Evolutionary conservation across 2,329 filamentous ascomycete genomes (phyloP).

Genomic region (Epicoccum nigrum): DNA sequence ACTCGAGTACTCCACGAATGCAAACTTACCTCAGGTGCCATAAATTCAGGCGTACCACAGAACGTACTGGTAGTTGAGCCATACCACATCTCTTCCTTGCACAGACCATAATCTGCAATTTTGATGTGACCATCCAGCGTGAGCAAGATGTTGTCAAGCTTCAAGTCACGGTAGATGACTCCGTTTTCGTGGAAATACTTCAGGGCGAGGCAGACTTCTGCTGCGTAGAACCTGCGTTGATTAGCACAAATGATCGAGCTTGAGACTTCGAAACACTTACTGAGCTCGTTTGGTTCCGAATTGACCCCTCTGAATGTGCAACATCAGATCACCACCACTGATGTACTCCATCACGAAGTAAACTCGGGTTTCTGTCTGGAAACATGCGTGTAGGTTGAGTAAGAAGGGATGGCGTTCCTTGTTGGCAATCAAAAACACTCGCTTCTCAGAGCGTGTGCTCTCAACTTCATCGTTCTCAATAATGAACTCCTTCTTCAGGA

Average conservation of each 20-base stretch:
- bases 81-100: slow-evolving; percentile 99
- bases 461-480: slow-evolving; percentile 99
- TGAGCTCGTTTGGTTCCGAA: slow-evolving; percentile 96
- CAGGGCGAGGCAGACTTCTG: slow-evolving; percentile 93
- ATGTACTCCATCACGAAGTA: slow-evolving; percentile 99
- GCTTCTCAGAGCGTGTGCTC: slow-evolving; percentile 95
- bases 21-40: slow-evolving; percentile 84
- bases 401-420: slow-evolving; percentile 96
- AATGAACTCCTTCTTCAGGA: slow-evolving; percentile 99
- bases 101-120: slow-evolving; percentile 97
- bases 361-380: slow-evolving; percentile 97
- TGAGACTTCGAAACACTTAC: slow-evolving; percentile 59
- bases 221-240: slow-evolving; percentile 80
- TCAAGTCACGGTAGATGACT: slow-evolving; percentile 89
- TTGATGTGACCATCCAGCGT: slow-evolving; percentile 97
- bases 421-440: slow-evolving; percentile 96
- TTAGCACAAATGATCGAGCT: slow-evolving; percentile 19
- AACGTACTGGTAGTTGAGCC: slow-evolving; percentile 96
- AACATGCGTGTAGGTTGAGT: slow-evolving; percentile 93
- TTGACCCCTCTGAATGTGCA: slow-evolving; percentile 96
- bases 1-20: too few relatives aligned
- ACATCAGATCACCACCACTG: slow-evolving; percentile 96
- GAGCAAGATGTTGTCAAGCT: slow-evolving; percentile 87
- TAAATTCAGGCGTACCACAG: slow-evolving; percentile 99
- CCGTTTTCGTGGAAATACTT: slow-evolving; percentile 99